Percentiles rank a stretch among this genome's conserved stretches.
Evolutionary conservation across 2,329 filamentous ascomycete genomes (phyloP).

Genomic region (Arthrobotrys entomopaga): DNA sequence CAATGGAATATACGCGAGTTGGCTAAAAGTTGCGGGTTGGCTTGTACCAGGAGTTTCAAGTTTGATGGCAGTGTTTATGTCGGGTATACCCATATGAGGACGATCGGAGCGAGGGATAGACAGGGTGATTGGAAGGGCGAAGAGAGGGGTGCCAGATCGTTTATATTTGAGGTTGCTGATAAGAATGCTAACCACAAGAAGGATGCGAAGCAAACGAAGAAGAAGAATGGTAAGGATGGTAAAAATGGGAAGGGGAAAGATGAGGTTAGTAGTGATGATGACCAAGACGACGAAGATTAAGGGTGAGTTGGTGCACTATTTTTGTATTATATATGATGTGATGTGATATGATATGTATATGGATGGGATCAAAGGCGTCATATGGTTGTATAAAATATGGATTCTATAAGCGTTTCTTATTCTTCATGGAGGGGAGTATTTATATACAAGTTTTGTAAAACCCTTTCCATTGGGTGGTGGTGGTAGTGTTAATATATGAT

Average conservation of each 20-base stretch:
- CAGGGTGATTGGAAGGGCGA: constrained; percentile 59
- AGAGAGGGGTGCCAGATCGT: constrained; percentile 57
- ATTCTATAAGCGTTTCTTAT: constrained; percentile 1
- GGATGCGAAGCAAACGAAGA: constrained; percentile 19
- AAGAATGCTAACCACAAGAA: constrained; percentile 45
- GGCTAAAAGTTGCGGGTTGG: constrained; percentile 79
- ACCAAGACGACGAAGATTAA: constrained; percentile 1
- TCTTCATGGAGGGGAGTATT: neutral
- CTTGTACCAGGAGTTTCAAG: constrained; percentile 75
- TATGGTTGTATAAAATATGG: neutral
- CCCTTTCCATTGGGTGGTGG: neutral
- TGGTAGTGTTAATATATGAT: too few species aligned
- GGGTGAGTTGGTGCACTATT: neutral
- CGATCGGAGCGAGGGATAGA: constrained; percentile 53
- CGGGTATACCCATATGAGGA: constrained; percentile 71
- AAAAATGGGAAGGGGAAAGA: constrained; percentile 10
- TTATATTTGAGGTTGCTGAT: constrained; percentile 56
- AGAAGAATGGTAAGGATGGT: neutral
- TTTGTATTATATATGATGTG: neutral
- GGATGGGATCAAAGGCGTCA: neutral
- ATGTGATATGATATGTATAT: neutral
- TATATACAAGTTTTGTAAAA: constrained; percentile 2
- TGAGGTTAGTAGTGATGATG: constrained; percentile 13
- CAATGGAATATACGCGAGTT: constrained; percentile 82
- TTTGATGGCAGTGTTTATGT: constrained; percentile 76